These are phyloP conservation scores for Vaccinium vitisidaea DNA, from an alignment of 148 eudicot species.

Conservation along the genomic window DNA sequence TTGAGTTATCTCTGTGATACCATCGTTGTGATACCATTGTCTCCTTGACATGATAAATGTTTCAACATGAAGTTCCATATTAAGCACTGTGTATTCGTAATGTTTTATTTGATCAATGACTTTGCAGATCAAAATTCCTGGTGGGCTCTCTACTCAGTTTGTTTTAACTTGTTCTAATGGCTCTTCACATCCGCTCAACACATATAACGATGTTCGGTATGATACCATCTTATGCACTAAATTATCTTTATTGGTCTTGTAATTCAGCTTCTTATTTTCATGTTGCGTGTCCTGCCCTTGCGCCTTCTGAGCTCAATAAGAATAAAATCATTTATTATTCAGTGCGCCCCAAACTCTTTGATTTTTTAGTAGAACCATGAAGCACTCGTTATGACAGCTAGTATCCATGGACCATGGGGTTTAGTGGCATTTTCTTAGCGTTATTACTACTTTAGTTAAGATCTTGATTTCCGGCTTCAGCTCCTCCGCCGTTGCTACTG, in stretches of 20 bases:
- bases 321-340: neutral
- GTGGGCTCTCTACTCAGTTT: slow-evolving; percentile 72
- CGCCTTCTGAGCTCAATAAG: neutral
- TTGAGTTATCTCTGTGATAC: neutral
- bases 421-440: neutral
- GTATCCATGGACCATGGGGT: neutral
- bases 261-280: neutral
- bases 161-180: slow-evolving; percentile 73
- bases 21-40: neutral
- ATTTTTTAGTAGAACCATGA: neutral
- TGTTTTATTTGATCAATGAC: neutral
- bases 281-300: neutral
- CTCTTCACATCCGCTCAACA: slow-evolving; percentile 72
- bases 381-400: neutral
- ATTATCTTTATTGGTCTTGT: neutral
- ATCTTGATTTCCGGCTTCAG: neutral
- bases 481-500: neutral
- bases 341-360: no score
- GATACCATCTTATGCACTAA: neutral
- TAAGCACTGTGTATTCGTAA: neutral
- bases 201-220: slow-evolving; percentile 70
- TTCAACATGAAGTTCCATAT: neutral
- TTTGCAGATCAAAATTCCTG: slow-evolving; percentile 82
- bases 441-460: neutral
- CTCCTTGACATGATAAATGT: neutral